Percentiles rank a stretch among this genome's conserved stretches.
These are phyloP conservation scores for Plasmodium inui DNA, from an alignment of 169 alveolate genomes.

Conservation along the genomic window DNA sequence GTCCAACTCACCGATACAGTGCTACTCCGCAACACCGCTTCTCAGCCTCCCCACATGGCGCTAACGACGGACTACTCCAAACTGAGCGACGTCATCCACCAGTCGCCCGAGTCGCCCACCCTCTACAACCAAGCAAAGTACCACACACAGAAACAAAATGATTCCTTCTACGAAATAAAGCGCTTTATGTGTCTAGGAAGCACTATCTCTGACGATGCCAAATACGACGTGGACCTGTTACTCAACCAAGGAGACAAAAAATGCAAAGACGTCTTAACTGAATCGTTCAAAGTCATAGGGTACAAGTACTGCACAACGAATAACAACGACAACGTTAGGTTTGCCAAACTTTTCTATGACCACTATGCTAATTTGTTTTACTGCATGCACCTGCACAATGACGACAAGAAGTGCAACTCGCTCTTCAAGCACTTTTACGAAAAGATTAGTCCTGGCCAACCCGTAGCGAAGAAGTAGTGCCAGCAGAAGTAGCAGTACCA, in stretches of 20 bases:
- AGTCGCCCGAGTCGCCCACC: slow-evolving; percentile 31
- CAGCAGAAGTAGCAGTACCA: too few relatives aligned
- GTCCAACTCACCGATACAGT: too few relatives aligned
- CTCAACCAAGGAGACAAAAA: slow-evolving; percentile 26
- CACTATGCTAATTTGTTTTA: slow-evolving; percentile 48
- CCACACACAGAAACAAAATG: slow-evolving; percentile 70
- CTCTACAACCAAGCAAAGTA: slow-evolving; percentile 47
- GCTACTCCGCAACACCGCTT: background rate
- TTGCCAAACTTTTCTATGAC: slow-evolving; percentile 42
- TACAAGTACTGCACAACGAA: slow-evolving; percentile 53
- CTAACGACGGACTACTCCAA: slow-evolving; percentile 21
- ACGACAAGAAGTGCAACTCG: slow-evolving; percentile 58
- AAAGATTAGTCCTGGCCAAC: background rate
- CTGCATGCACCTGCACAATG: slow-evolving; percentile 69
- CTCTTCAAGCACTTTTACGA: slow-evolving; percentile 57
- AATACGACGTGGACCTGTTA: slow-evolving; percentile 12
- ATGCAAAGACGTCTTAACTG: slow-evolving; percentile 20
- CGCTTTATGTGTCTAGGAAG: slow-evolving; percentile 66
- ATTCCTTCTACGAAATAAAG: slow-evolving; percentile 46
- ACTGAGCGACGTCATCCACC: slow-evolving; percentile 18
- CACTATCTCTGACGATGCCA: slow-evolving; percentile 36
- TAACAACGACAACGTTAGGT: slow-evolving; percentile 29
- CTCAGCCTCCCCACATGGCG: background rate
- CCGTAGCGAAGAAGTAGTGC: background rate
- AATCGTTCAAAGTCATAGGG: slow-evolving; percentile 27